Evolutionary conservation across 2,329 filamentous ascomycete genomes (phyloP).

Genomic region (Talaromyces sp.): DNA sequence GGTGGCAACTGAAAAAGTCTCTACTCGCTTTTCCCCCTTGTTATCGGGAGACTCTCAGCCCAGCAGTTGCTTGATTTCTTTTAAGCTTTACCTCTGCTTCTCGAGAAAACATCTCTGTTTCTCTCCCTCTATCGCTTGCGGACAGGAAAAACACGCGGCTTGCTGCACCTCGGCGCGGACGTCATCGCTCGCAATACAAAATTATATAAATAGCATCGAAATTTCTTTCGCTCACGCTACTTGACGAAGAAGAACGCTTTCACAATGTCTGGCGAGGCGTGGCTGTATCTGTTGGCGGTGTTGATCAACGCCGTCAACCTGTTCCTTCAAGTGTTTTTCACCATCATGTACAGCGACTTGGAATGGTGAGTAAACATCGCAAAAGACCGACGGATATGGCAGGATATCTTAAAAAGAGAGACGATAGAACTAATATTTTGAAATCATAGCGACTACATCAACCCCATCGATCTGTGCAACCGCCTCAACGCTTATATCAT

Average conservation of each 20-base stretch:
- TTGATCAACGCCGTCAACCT: conserved; percentile 99
- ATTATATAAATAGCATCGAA: too few species aligned
- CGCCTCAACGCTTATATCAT: conserved; percentile 99
- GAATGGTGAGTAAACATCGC: conserved; percentile 69
- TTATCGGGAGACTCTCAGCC: background rate
- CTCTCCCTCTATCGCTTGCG: background rate
- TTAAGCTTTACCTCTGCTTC: background rate
- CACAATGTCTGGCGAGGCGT: conserved; percentile 94
- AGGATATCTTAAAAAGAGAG: too few species aligned
- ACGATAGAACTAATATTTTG: conserved; percentile 29
- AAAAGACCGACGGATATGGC: too few species aligned
- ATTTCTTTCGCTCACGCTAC: background rate
- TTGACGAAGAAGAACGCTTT: conserved; percentile 3
- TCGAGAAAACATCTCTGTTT: background rate
- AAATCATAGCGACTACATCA: conserved; percentile 84
- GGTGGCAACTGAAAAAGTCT: background rate
- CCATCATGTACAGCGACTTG: conserved; percentile 99
- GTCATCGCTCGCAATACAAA: background rate
- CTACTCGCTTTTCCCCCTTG: background rate
- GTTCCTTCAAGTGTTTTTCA: conserved; percentile 99
- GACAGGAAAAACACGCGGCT: background rate
- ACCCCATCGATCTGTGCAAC: conserved; percentile 99
- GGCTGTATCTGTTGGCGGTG: conserved; percentile 96
- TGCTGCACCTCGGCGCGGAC: background rate
- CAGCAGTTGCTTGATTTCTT: background rate